Base-by-base conservation (phyloP, 1,139 yeast species). In the Saccharomyces hybrid region DNA sequence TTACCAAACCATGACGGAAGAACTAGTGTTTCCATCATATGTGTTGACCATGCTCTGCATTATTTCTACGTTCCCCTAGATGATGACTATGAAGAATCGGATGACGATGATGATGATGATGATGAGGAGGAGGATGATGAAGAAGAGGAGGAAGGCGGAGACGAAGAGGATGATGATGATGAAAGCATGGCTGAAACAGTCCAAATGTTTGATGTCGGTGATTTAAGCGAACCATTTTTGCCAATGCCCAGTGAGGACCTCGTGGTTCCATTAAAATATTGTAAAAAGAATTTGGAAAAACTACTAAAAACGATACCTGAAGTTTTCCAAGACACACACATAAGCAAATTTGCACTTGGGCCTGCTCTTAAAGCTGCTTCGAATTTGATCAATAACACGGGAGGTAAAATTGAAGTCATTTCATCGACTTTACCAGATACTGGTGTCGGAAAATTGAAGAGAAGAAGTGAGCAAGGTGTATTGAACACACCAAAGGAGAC, bases 361-460 rank as follows among this genome's bases (percentile, higher is more conserved):
- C 93, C 97, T 16, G 98, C 97, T 32, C 78, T 93, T 63, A 86
- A 84, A 73, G 83, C 96, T 38, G 96, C 96, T 49, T 91, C 85
- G 72, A 83, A 86, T 68, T 76, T 93, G 73, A 80, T 90, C 60
- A 78, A 83, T 55, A 78, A 80, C 54, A 82, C 87, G 65, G 99
- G 99, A 60, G 99, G 98, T 67, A 93, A 93, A 73, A 82, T 93
- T 67, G 76, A 89, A 56, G 83, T 86, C 56, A 81, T 91, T 65
- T 81, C 86, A 52, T 84, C 97, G 9, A 78, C 91, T 49, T 76
- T 93, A 64, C 99, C 99, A 55, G 86, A 82, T 68, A 70, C 82
- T 50, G 99, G 98, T 54, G 80, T 81, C 62, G 99, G 97, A 62
- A 87, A 87, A 71, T 80, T 93, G 61, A 76, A 81, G 48, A 75